Evolutionary conservation across 1,284 basidiomycete species (phyloP).

Genomic region (Rhodotorula sp.): DNA sequence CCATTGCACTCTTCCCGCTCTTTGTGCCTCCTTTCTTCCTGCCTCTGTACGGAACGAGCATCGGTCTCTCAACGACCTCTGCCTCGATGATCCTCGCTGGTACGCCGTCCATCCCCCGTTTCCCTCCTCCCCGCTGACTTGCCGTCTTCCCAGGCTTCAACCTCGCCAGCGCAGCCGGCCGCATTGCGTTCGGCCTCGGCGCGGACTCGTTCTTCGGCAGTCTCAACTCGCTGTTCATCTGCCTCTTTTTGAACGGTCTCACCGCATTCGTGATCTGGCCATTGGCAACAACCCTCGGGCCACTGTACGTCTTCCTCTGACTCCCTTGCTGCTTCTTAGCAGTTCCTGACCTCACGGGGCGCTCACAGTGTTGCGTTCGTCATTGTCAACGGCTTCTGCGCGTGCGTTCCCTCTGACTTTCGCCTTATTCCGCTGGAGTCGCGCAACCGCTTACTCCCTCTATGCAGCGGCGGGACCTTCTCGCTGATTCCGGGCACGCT

Average conservation of each 20-base stretch:
- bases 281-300: constrained; percentile 13
- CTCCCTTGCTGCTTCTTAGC: background rate
- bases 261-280: constrained; percentile 31
- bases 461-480: constrained; percentile 30
- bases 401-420: constrained; percentile 5
- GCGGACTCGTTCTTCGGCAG: constrained; percentile 29
- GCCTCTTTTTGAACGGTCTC: constrained; percentile 18
- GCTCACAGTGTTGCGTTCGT: constrained; percentile 20
- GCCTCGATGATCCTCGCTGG: constrained; percentile 26
- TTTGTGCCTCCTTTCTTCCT: constrained; percentile 35
- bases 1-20: constrained; percentile 33
- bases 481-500: constrained; percentile 30
- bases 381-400: constrained; percentile 30
- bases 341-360: background rate
- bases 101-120: background rate
- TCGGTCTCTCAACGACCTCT: constrained; percentile 16
- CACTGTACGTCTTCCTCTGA: constrained; percentile 1
- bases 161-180: constrained; percentile 22
- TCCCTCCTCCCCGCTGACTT: background rate
- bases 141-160: constrained; percentile 26
- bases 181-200: constrained; percentile 32
- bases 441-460: too few relatives aligned
- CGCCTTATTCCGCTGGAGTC: too few relatives aligned
- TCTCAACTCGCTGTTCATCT: constrained; percentile 33
- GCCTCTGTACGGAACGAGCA: constrained; percentile 29